Base-by-base conservation (phyloP, 257 asterid genomes). In the Ehretia macrophylla region DNA sequence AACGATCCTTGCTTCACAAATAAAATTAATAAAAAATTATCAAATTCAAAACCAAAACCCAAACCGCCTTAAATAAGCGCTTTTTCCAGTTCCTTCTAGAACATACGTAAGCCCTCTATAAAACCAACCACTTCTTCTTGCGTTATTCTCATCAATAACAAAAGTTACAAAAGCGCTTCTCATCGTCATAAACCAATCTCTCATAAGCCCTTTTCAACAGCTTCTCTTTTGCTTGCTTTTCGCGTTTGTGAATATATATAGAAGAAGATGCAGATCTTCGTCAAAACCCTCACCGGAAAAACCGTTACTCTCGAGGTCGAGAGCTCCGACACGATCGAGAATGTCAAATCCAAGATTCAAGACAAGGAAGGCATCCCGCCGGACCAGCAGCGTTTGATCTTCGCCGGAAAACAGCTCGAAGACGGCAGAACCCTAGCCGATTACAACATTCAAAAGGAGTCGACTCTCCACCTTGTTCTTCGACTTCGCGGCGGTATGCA, bases 201-300 rank as follows among this genome's bases (percentile, higher is more conserved):
- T 27, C 6, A 27, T 6, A 27, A 27, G 6, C 35, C 35, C 35
- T 27, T 27, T 27, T 3, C 3, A 27, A 27, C 6, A 27, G 3
- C 35, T 27, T 27, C 3, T 27, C 35, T 27, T 27, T 27, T 27
- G 4, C 35, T 27, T 27, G 3, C 55, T 17, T 17, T 11, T 21
- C 35, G 22, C 23, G 56, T 27, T 21, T 14, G 6, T 32, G 14
- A 8, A 22, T 17, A 14, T 59, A 17, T 10, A 42, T 21, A 21
- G 17, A 10, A 0, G 4, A 59, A 45, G 8, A 59, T 59, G 56
- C 80, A 75, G 37, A 71, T 71, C 58, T 75, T 75, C 10, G 81
- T 75, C 53, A 75, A 75, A 75, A 75, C 80, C 56, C 68, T 75
- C 3, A 75, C 81, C 60, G 81, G 77, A 17, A 75, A 75, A 49